Conservation (phyloP, 2,329 filamentous ascomycete genomes). For the Ceratocystis diversiconidia region DNA sequence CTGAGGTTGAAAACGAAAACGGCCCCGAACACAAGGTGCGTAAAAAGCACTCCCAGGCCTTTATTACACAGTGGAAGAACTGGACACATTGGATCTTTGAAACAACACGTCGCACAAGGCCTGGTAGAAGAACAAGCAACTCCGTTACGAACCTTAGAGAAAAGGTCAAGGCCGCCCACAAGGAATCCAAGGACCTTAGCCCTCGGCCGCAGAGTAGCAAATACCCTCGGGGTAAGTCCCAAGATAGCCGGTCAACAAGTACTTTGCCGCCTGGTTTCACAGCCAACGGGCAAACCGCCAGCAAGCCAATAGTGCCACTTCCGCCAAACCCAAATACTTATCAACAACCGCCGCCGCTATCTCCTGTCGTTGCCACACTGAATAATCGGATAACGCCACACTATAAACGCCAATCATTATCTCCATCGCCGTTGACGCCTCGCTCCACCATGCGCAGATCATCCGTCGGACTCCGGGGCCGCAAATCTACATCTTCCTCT, state of each 20-base stretch:
- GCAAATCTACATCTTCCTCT: constrained; percentile 92
- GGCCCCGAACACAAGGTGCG: constrained; percentile 33
- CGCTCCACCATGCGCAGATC: constrained; percentile 72
- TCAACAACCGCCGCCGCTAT: constrained; percentile 10
- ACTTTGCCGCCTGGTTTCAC: constrained; percentile 37
- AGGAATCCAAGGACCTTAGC: constrained; percentile 33
- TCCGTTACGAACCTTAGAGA: constrained; percentile 46
- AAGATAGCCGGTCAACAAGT: constrained; percentile 26
- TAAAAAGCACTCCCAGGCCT: constrained; percentile 44
- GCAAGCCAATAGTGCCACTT: constrained; percentile 20
- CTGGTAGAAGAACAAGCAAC: constrained; percentile 37
- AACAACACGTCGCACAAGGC: constrained; percentile 38
- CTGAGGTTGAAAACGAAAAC: constrained; percentile 19
- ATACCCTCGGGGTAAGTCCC: constrained; percentile 17
- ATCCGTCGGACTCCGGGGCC: constrained; percentile 68
- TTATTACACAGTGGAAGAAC: constrained; percentile 48
- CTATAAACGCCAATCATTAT: constrained; percentile 67
- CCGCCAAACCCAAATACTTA: constrained; percentile 12
- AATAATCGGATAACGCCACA: constrained; percentile 15
- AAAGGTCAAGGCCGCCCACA: constrained; percentile 29
- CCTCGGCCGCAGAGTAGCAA: constrained; percentile 48
- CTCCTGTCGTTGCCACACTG: constrained; percentile 11
- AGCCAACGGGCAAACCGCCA: constrained; percentile 35
- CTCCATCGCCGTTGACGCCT: constrained; percentile 76
- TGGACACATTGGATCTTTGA: constrained; percentile 51